Evolutionary conservation across 306 rosid species (phyloP), one percentile per base, ranked within the genome.

Genomic region (Casuarina glauca): DNA sequence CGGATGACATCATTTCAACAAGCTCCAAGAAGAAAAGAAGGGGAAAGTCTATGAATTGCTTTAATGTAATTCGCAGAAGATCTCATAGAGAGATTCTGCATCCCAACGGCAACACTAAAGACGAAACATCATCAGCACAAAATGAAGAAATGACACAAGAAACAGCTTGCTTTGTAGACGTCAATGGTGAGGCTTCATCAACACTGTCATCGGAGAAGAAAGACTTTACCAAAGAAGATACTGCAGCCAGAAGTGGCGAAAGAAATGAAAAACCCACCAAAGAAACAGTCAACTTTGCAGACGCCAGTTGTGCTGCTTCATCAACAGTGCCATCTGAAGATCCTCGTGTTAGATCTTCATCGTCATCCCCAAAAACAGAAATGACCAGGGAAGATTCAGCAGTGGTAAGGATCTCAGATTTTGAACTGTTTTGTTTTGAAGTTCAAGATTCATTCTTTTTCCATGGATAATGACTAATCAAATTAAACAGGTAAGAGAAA

Each of bases 31-130:
- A 13, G 16, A 62, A 51, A 8, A 67, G 52, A 60, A 85, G 91
- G 93, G 88, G 83, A 55, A 76, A 41, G 66, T 42, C 83, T 0
- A 52, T 81, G 16, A 89, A 76, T 60, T 93, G 90, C 97, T 83
- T 89, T 13, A 81, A 76, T 61, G 72, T 26, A 26, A 26, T 88
- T 44, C 57, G 26, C 46, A 74, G 84, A 85, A 69, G 84, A 13
- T 75, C 86, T 66, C 64, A 72, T 20, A 77, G 78, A 26, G 32
- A 26, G 32, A 26, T 26, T 26, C 32, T 26, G 32, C 32, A 26
- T 26, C 32, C 32, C 32, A 26, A 26, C 32, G 32, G 32, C 32
- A 26, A 26, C 32, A 26, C 32, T 26, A 26, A 26, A 26, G 32
- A 26, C 32, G 32, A 26, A 26, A 26, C 32, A 26, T 57, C 0